Conservation (phyloP, 2,329 filamentous ascomycete genomes). For the Xylariales sp. region DNA sequence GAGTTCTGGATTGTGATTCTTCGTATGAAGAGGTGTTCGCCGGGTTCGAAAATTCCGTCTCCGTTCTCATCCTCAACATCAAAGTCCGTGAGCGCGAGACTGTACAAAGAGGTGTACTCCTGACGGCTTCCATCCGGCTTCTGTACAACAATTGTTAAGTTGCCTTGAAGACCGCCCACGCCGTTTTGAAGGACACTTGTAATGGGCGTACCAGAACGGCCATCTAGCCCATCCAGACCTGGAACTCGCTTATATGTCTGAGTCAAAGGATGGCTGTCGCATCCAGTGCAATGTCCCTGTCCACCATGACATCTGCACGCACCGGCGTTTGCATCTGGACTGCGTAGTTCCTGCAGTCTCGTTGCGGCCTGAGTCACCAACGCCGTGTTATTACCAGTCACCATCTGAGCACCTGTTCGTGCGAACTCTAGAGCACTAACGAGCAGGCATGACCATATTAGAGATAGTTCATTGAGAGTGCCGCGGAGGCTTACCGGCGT, state of each 20-base stretch:
- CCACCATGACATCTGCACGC: constrained; percentile 25
- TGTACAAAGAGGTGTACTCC: constrained; percentile 26
- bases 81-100: constrained; percentile 23
- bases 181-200: constrained; percentile 17
- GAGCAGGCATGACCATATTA: neutral
- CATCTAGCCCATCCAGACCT: constrained; percentile 22
- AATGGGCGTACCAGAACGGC: constrained; percentile 16
- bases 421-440: constrained; percentile 7
- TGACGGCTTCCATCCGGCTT: constrained; percentile 27
- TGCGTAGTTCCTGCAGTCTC: constrained; percentile 15
- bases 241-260: constrained; percentile 23
- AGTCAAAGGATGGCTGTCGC: constrained; percentile 20
- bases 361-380: constrained; percentile 1
- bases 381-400: constrained; percentile 1
- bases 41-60: constrained; percentile 28
- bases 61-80: constrained; percentile 29
- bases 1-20: constrained; percentile 28
- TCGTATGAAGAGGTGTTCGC: constrained; percentile 26
- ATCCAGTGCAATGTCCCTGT: constrained; percentile 22
- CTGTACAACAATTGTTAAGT: constrained; percentile 25
- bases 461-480: constrained; percentile 8
- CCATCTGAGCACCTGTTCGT: neutral
- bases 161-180: constrained; percentile 18
- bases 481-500: constrained; percentile 11
- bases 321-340: constrained; percentile 6